These are phyloP conservation scores for Diddensiella santjacobensis DNA, from an alignment of 805 yeast species.

Conservation along the genomic window DNA sequence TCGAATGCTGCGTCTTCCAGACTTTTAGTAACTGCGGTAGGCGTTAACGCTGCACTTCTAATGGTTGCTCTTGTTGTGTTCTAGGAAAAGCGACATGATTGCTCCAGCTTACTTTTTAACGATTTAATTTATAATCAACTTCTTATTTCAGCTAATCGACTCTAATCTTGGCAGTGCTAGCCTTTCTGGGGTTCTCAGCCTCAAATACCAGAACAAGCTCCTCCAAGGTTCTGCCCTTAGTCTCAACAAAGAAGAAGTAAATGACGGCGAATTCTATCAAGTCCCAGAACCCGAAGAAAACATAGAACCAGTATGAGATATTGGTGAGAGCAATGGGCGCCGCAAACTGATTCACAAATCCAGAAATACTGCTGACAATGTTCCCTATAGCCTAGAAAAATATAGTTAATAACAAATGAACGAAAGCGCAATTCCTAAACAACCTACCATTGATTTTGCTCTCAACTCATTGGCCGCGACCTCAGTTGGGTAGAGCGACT, in stretches of 20 bases:
- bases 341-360: slow-evolving; percentile 24
- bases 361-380: not conserved
- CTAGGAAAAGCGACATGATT: no score
- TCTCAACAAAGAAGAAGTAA: slow-evolving; percentile 24
- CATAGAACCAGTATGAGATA: slow-evolving; percentile 33
- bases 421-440: no score
- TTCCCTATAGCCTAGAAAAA: not conserved
- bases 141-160: not conserved
- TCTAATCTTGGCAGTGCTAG: not conserved
- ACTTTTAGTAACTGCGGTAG: no score
- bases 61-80: no score
- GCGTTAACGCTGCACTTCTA: no score
- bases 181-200: slow-evolving; percentile 14
- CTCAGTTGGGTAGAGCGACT: slow-evolving; percentile 32
- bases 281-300: slow-evolving; percentile 33
- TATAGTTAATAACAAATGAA: slow-evolving; percentile 6
- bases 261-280: slow-evolving; percentile 35
- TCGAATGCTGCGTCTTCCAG: no score
- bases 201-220: slow-evolving; percentile 14
- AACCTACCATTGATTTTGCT: slow-evolving; percentile 26
- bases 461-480: slow-evolving; percentile 29
- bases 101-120: no score
- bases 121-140: no score
- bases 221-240: slow-evolving; percentile 23
- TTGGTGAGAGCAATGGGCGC: slow-evolving; percentile 31